Evolutionary conservation across 495 filamentous ascomycete genomes (phyloP), one percentile per base, ranked within the genome.

Genomic region (Cercophora sp.): DNA sequence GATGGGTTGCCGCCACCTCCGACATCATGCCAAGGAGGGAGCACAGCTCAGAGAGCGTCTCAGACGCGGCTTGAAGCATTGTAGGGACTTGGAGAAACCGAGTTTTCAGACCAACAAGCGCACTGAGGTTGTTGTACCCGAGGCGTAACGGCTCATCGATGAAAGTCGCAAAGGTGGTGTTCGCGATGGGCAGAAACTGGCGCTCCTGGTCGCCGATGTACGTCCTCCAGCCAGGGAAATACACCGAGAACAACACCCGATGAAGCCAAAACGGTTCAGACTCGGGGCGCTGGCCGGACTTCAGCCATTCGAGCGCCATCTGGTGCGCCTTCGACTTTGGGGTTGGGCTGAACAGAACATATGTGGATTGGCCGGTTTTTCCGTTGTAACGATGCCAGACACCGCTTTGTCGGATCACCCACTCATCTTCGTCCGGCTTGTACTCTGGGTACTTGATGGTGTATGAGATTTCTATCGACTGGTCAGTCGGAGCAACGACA

Each of bases 321-420:
- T 54, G 35, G 49, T 70, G 59, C 35, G 62, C 65, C 18, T 51
- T 31, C 8, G 62, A 68, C n/a, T 66, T 54, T 47, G 52, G 55
- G 0, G 57, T 63, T 41, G 74, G 71, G 51, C 68, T 68, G 34
- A 77, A 51, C 15, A 73, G 50, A 0, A 76, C 52, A 26, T 57
- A 72, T n/a, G 63, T 48, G 9, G 58, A 63, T 35, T 66, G 62
- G 27, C 48, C 53, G 8, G 56, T 70, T 13, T 23, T 18, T 4
- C 45, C 18, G 27, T 72, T 57, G 41, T 63, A 65, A 50, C 64
- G 66, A 26, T 74, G 73, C 52, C 72, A 77, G 4, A 77, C 47
- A 0, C 70, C 72, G 5, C 58, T 75, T 48, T 76, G 74, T 10
- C 74, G 72, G 27, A 74, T 62, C 5, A 59, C 59, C 74, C 74